phyloP scores from a whole-genome alignment of 805 yeast species.

The Nakazawaea ernobii region DNA sequence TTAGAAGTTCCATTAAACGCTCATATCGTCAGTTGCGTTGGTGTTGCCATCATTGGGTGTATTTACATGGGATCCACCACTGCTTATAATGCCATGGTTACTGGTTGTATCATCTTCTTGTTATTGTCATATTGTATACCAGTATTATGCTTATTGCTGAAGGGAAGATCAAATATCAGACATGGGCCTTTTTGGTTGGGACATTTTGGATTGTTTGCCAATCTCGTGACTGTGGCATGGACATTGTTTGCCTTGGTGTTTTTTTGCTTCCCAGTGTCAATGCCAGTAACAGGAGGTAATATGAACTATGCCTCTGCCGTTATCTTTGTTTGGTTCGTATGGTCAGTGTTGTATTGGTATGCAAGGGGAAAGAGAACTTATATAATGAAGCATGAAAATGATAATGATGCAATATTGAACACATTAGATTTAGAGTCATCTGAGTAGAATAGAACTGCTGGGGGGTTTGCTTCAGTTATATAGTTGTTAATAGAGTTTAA shows the following conservation, averaged over 20 bases:
- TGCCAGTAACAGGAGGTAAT: slow-evolving; percentile 54
- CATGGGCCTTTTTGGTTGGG: slow-evolving; percentile 71
- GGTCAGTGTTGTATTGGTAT: slow-evolving; percentile 49
- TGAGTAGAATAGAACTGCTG: too few species aligned
- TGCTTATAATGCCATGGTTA: slow-evolving; percentile 61
- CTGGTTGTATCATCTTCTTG: slow-evolving; percentile 55
- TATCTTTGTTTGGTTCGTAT: slow-evolving; percentile 38
- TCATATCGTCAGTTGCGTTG: slow-evolving; percentile 45
- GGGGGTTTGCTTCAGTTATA: neutral
- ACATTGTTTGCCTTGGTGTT: slow-evolving; percentile 53
- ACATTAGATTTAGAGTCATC: neutral
- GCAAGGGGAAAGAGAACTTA: slow-evolving; percentile 24
- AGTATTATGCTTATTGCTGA: slow-evolving; percentile 36
- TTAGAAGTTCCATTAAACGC: slow-evolving; percentile 57
- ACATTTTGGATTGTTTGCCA: slow-evolving; percentile 42
- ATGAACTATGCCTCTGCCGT: slow-evolving; percentile 69
- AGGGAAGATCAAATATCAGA: slow-evolving; percentile 44
- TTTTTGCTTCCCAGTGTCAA: slow-evolving; percentile 57
- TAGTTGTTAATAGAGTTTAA: neutral
- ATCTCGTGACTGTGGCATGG: slow-evolving; percentile 50
- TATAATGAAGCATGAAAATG: slow-evolving; percentile 14
- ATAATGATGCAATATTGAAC: slow-evolving; percentile 10
- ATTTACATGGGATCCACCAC: slow-evolving; percentile 61
- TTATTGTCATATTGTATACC: slow-evolving; percentile 56
- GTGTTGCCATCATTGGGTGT: slow-evolving; percentile 52